phyloP scores from a whole-genome alignment of 805 yeast genomes.

The Saturnispora serradocipensis region DNA sequence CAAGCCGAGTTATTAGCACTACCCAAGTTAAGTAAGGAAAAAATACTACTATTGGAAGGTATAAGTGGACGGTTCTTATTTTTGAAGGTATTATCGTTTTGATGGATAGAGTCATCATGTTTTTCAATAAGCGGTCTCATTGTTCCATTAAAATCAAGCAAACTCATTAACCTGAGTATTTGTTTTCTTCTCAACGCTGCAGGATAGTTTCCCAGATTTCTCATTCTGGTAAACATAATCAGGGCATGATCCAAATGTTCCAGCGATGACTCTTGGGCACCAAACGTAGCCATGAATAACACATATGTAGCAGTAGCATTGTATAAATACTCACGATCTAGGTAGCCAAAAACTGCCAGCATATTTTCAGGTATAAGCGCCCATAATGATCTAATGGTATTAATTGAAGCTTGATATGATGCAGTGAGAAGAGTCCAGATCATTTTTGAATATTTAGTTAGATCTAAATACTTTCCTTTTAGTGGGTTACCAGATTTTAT shows the following conservation, averaged over 20 bases:
- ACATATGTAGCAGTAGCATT: constrained; percentile 69
- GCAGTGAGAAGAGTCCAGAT: constrained; percentile 64
- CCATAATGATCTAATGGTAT: constrained; percentile 67
- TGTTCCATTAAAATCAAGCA: constrained; percentile 62
- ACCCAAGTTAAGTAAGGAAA: not conserved
- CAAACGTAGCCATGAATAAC: constrained; percentile 70
- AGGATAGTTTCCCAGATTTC: constrained; percentile 69
- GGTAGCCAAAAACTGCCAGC: constrained; percentile 82
- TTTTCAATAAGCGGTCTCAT: constrained; percentile 32
- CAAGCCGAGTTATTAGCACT: not conserved
- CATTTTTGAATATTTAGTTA: constrained; percentile 58
- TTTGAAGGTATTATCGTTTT: not conserved
- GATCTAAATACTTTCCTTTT: constrained; percentile 43
- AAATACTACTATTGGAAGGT: constrained; percentile 11
- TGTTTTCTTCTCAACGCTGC: constrained; percentile 71
- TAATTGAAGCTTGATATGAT: constrained; percentile 72
- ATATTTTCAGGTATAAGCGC: constrained; percentile 63
- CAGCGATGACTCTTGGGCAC: constrained; percentile 67
- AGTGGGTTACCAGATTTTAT: constrained; percentile 31
- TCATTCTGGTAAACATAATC: constrained; percentile 61
- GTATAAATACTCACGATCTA: constrained; percentile 77
- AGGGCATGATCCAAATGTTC: constrained; percentile 68
- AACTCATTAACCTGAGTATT: constrained; percentile 50
- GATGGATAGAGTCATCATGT: not conserved
- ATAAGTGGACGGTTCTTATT: constrained; percentile 34